A percentile compares a stretch with the other conserved stretches of the same genome.
Conservation (phyloP, 306 rosid species). For the Spatholobus suberectus region DNA sequence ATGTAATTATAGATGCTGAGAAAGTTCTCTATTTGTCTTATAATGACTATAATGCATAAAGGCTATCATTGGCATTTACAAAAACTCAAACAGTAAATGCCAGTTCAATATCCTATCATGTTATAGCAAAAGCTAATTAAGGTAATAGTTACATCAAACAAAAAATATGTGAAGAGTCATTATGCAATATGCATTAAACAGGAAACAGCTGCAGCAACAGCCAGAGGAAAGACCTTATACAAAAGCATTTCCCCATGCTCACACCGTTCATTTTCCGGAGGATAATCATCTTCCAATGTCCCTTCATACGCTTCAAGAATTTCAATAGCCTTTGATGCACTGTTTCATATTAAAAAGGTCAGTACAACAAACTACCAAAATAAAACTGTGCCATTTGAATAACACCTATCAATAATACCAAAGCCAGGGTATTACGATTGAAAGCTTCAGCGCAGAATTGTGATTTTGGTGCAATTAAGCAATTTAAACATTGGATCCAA, state of each 20-base stretch:
- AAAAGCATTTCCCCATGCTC: constrained; percentile 98
- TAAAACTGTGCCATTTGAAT: constrained; percentile 22
- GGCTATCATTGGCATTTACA: constrained; percentile 7
- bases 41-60: constrained; percentile 1
- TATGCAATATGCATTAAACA: constrained; percentile 28
- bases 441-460: background rate
- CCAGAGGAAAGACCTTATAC: constrained; percentile 69
- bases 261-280: constrained; percentile 89
- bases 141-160: constrained; percentile 16
- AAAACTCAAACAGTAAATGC: constrained; percentile 10
- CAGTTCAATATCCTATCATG: background rate
- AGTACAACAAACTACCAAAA: constrained; percentile 21
- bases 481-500: background rate
- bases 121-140: constrained; percentile 12
- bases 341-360: constrained; percentile 45
- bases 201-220: constrained; percentile 31
- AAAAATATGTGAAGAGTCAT: background rate
- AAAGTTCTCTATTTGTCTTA: background rate
- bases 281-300: constrained; percentile 92
- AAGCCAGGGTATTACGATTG: constrained; percentile 6
- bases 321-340: constrained; percentile 89
- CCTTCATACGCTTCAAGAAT: constrained; percentile 99
- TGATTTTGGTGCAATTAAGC: background rate
- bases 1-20: constrained; percentile 23
- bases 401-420: constrained; percentile 1